Conservation (phyloP, 306 rosid species). For the Sphenostylis stenocarpa region DNA sequence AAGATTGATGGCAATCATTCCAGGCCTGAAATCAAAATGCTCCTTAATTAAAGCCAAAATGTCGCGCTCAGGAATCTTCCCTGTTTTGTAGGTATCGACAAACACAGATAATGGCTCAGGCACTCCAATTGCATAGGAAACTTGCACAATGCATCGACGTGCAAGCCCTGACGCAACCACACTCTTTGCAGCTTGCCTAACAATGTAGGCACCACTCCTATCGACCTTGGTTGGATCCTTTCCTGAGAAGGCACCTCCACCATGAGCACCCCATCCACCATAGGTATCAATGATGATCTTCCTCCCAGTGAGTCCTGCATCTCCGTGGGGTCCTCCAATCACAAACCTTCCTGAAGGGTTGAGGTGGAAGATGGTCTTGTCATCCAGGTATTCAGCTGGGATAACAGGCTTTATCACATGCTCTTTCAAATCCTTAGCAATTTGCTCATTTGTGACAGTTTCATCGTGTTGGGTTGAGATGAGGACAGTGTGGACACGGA, state of each 20-base stretch:
- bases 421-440: slow-evolving; percentile 65
- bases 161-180: slow-evolving; percentile 84
- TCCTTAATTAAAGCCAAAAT: slow-evolving; percentile 65
- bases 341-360: slow-evolving; percentile 82
- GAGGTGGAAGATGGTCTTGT: slow-evolving; percentile 75
- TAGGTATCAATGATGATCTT: slow-evolving; percentile 80
- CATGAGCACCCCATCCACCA: slow-evolving; percentile 93
- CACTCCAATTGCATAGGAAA: slow-evolving; percentile 83
- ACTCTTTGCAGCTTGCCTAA: slow-evolving; percentile 81
- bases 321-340: slow-evolving; percentile 87
- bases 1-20: slow-evolving; percentile 74
- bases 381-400: slow-evolving; percentile 70
- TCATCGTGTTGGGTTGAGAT: slow-evolving; percentile 85
- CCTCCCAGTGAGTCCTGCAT: slow-evolving; percentile 84
- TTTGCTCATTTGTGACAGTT: slow-evolving; percentile 61
- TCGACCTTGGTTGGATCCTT: slow-evolving; percentile 88
- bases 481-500: slow-evolving; percentile 78
- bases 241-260: slow-evolving; percentile 86
- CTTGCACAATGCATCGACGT: slow-evolving; percentile 76
- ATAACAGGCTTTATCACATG: slow-evolving; percentile 75
- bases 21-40: slow-evolving; percentile 76
- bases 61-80: slow-evolving; percentile 64
- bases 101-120: slow-evolving; percentile 74
- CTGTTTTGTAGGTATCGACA: slow-evolving; percentile 68
- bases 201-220: slow-evolving; percentile 76